Percentiles rank a stretch among this genome's conserved stretches.
phyloP scores from a whole-genome alignment of 106 monocot species.

The Acorus calamus region DNA sequence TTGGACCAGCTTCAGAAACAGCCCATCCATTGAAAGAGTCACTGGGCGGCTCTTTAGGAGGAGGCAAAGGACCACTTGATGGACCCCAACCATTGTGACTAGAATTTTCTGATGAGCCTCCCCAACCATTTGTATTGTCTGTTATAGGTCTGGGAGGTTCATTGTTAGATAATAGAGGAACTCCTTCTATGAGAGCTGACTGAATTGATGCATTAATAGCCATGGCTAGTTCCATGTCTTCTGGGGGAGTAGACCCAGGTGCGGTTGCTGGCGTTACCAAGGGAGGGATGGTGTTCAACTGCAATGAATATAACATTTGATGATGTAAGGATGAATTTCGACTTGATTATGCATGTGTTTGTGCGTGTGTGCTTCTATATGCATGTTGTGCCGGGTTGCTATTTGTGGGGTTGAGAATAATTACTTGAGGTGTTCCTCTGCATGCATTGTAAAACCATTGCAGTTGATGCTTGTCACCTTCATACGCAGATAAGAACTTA shows the following conservation, averaged over 20 bases:
- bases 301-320: constrained; percentile 1
- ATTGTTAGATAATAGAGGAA: not conserved
- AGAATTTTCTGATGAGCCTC: not conserved
- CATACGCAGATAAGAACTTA: constrained; percentile 62
- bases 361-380: too few species aligned
- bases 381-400: too few species aligned
- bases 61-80: not conserved
- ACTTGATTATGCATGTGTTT: too few species aligned
- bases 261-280: constrained; percentile 6
- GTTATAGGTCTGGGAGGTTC: not conserved
- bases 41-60: not conserved
- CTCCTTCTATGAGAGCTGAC: constrained; percentile 9
- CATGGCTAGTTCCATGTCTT: constrained; percentile 6
- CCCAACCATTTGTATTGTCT: not conserved
- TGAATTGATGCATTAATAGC: constrained; percentile 18
- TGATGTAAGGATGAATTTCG: too few species aligned
- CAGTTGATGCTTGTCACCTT: constrained; percentile 84
- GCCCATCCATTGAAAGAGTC: constrained; percentile 34
- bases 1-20: constrained; percentile 11
- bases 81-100: constrained; percentile 4
- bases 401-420: not conserved
- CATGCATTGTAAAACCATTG: constrained; percentile 69
- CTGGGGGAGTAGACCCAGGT: not conserved
- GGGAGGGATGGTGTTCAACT: constrained; percentile 13
- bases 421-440: constrained; percentile 65